Evolutionary conservation across 129 eudicot genomes (phyloP), one percentile per base, ranked within the genome.

Genomic region (Gnaphalium uliginosum): DNA sequence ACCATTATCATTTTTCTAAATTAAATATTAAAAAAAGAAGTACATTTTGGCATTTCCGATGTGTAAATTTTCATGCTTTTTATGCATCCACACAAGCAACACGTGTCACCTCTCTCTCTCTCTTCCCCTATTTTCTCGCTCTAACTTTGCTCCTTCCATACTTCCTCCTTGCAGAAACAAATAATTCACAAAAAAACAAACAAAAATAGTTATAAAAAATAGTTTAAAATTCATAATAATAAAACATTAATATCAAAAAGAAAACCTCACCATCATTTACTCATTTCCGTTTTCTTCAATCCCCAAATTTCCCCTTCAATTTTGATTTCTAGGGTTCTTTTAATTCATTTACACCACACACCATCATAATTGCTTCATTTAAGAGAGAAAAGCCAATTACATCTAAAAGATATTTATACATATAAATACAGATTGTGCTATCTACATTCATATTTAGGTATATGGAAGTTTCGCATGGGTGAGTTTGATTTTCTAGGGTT

Each of bases 281-380:
- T 54, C 91, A 83, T 37, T 29, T 66, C 50, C 25, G 29, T 67
- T 41, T 29, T 79, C 87, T 82, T 81, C 88, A 76, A 85, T 85
- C 85, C 76, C 92, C 80, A 65, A 53, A 56, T 82, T 43, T 66
- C 3, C 54, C 81, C 54, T 27, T 71, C 43, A 68, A 68, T 19
- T 76, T 73, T 63, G 6, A 9, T 60, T 81, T 78, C 51, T 81
- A 54, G 87, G 96, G 80, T 72, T 81, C n/a, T 14, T 75, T 48
- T 64, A 81, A 81, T 76, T n/a, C 54, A 43, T 71, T 68, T 60
- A 57, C 15, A 46, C 74, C 43, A 54, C 68, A 71, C 74, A 79
- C 78, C 85, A 78, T 84, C 78, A 51, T 70, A 61, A 70, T 88
- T 81, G 76, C 78, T 66, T 81, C 77, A 51, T 77, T 33, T 76